Evolutionary conservation across 345 rosid genomes (phyloP).

Genomic region (Noccaea bulbosa): DNA sequence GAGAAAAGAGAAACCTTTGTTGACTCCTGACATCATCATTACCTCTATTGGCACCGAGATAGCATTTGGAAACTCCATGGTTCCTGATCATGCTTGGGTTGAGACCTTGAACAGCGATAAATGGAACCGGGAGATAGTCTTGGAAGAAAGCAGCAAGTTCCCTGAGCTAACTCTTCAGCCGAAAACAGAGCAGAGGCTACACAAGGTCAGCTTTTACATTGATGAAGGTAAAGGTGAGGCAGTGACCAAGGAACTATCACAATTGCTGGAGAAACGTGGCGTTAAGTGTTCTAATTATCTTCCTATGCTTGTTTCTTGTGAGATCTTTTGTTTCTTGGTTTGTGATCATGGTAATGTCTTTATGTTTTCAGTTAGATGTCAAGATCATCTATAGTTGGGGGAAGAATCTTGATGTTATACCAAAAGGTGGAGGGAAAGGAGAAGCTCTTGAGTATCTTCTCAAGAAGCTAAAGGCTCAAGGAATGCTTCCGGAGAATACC

Average conservation of each 20-base stretch:
- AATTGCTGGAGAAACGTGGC: conserved; percentile 63
- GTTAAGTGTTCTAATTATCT: conserved; percentile 54
- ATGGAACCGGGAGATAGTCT: conserved; percentile 75
- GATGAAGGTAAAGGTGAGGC: conserved; percentile 76
- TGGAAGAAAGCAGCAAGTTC: conserved; percentile 79
- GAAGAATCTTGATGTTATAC: conserved; percentile 85
- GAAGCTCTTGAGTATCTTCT: conserved; percentile 93
- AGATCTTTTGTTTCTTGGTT: conserved; percentile 24
- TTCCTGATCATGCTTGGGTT: conserved; percentile 89
- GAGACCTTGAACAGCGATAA: conserved; percentile 67
- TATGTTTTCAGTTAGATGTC: conserved; percentile 69
- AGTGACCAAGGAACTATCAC: conserved; percentile 66
- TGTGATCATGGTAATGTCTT: conserved; percentile 7
- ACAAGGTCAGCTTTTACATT: conserved; percentile 90
- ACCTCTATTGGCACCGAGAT: conserved; percentile 98
- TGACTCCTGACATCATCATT: conserved; percentile 92
- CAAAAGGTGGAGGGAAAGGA: conserved; percentile 95
- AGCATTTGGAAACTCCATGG: conserved; percentile 83
- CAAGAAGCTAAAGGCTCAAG: conserved; percentile 64
- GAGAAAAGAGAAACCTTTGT: conserved; percentile 90
- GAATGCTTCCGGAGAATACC: conserved; percentile 72
- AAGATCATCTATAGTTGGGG: conserved; percentile 91
- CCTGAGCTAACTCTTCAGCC: conserved; percentile 91
- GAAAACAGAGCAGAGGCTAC: conserved; percentile 81
- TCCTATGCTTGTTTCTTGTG: not conserved